Conservation (phyloP, 139 green algal species). For the Parachlorella kessleri region DNA sequence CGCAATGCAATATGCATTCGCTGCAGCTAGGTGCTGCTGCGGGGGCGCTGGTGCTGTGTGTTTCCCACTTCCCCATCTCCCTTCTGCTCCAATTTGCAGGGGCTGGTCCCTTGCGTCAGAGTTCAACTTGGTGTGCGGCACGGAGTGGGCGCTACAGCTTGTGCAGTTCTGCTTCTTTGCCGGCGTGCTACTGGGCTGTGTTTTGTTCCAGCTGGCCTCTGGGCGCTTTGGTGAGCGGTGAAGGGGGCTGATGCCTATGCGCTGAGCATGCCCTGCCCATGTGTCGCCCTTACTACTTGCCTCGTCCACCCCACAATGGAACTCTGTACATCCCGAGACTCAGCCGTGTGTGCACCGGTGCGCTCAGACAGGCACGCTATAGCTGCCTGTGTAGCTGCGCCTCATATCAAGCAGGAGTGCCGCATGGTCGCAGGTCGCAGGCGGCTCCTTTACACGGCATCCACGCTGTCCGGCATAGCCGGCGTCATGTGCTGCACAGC, state of each 20-base stretch:
- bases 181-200: slow-evolving; percentile 57
- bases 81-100: slow-evolving; percentile 7
- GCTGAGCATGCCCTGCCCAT: not conserved
- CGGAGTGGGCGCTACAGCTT: slow-evolving; percentile 48
- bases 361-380: not conserved
- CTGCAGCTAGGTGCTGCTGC: not conserved
- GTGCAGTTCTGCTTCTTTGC: slow-evolving; percentile 65
- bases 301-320: too few species aligned
- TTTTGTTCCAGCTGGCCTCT: slow-evolving; percentile 41
- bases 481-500: slow-evolving; percentile 18
- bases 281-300: not conserved
- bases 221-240: slow-evolving; percentile 37
- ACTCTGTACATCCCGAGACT: too few species aligned
- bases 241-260: not conserved
- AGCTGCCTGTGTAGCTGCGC: not conserved
- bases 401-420: too few species aligned
- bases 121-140: slow-evolving; percentile 63
- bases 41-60: not conserved
- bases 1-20: not conserved
- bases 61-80: not conserved
- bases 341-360: not conserved
- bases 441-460: slow-evolving; percentile 24
- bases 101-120: slow-evolving; percentile 41
- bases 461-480: slow-evolving; percentile 14
- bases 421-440: slow-evolving; percentile 29